Base-by-base conservation (phyloP, 2,329 filamentous ascomycete species). In the Microsporum audouinii region DNA sequence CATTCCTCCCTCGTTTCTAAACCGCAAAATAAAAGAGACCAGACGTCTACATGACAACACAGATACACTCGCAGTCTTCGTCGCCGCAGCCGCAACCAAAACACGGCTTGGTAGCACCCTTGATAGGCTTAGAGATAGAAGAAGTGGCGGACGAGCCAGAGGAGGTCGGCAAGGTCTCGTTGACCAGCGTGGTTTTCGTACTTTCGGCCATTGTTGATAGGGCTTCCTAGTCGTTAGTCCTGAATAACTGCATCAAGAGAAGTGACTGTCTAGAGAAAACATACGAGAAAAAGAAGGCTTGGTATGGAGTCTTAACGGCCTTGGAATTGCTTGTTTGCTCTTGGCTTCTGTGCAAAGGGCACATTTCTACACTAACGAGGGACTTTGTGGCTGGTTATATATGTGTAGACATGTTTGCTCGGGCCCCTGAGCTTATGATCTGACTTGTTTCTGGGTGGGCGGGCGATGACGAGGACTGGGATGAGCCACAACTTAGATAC, bases 41-140 rank as follows among this genome's bases (percentile, higher is more conserved):
- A 36, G 31, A 47, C 43, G 43, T 55, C 31, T 55, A 76, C 73
- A 76, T 76, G 60, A 76, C 71, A 8, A 68, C 71, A 62, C 73
- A 76, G 60, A 76, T 74, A 60, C 71, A 75, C 62, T 76, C 73
- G 38, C 73, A 76, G 41, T 73, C 72, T 56, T 74, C 72, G 63
- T 73, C 73, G 5, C 73, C 72, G 34, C 73, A 76, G 51, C 74
- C 73, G 58, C 73, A 76, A 2, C 73, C 72, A 59, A 76, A 75
- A 56, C 73, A 76, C 6, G 73, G 73, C 62, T 75, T 76, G 6
- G 72, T 70, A 2, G 72, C 70, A 1, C 68, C 63, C 63, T 75
- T 73, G 64, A 75, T 72, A 14, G 73, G 73, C 59, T 73, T 73
- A 53, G 67, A 71, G 58, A 75, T 67, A 0, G 72, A 71, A 17